Evolutionary conservation across 169 alveolate species (phyloP), one percentile per base, ranked within the genome.

Genomic region (Plasmodium coatneyi): DNA sequence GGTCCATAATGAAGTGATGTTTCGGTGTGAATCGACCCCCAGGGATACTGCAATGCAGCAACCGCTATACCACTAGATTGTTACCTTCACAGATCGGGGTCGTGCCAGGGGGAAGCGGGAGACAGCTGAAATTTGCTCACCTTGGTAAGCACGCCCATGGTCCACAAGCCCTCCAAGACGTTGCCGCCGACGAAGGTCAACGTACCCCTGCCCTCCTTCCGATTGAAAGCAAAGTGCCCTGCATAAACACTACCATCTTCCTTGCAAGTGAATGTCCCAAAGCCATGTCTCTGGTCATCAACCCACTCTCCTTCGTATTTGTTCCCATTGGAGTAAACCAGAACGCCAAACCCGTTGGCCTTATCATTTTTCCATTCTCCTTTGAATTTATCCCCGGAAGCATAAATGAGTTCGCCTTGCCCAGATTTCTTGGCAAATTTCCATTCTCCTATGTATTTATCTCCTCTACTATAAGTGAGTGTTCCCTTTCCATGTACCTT

Each of bases 391-490:
- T 98, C 99, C 80, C 98, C 99, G 83, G 98, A 98, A 9, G 98
- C 96, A 97, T 98, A 99, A 54, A 97, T 97, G 89, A 98, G 97
- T 82, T 97, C 99, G 0, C 99, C 99, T 86, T 97, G 97, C 0
- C 99, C 99, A 80, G 98, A 97, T 80, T 97, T 98, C 93, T 97
- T 97, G 70, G 98, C 99, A 81, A 97, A 97, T 56, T 94, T 95
- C 99, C 99, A 98, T 83, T 98, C 99, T 0, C 99, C 99, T 79
- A 98, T 96, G 91, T 98, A 98, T 90, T 97, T 97, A 96, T 98
- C 99, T 10, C 98, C 98, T 49, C 97, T 92, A 56, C 97, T 95
- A 87, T 96, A 96, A 3, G 98, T 96, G 84, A 98, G 95, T n/a
- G 98, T 98, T 5, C 99, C 99, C 30, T 97, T 96, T 14, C 99